Evolutionary conservation across 495 filamentous ascomycete genomes (phyloP), one percentile per base, ranked within the genome.

Genomic region (Penicillium riverlandense): DNA sequence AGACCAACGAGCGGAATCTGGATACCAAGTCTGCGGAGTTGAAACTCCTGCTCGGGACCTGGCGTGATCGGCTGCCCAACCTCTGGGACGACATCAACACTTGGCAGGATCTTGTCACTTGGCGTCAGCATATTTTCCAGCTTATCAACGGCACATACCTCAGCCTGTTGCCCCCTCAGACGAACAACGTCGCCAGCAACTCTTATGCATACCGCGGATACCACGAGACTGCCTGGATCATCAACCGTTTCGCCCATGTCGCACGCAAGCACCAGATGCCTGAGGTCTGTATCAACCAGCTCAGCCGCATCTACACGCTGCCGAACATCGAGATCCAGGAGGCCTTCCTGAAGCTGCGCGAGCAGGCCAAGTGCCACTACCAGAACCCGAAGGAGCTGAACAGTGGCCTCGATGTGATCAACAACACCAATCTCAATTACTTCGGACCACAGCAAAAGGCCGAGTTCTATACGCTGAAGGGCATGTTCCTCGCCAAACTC

Each of bases 281-380:
- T 1, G 94, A 97, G 37, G 92, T 97, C 40, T 99, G 94, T 71
- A 96, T 97, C 61, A 86, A 77, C 49, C 94, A 99, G 58, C 78
- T 99, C 10, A 95, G 89, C 56, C 87, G 90, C 40, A 99, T 99
- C 54, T 99, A 99, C 61, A 97, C 92, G 0, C 77, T 99, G 8
- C 94, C 94, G 7, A 99, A 99, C 55, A 99, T 99, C 30, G 94
- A 99, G 68, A 99, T 99, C 41, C 92, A 99, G 62, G 92, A 99
- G 61, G 94, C 94, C 0, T 99, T 99, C 74, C 72, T 99, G 42
- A 99, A 99, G 68, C 66, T 99, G 36, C 72, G 94, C 29, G 94
- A 99, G 60, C 94, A 99, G 59, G 94, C 94, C 27, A 95, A 95
- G 61, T 97, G 92, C 57, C 92, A 97, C 62, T 99, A 97, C 60